phyloP scores from a whole-genome alignment of 2,329 filamentous ascomycete species.

The Diaporthe sp. region DNA sequence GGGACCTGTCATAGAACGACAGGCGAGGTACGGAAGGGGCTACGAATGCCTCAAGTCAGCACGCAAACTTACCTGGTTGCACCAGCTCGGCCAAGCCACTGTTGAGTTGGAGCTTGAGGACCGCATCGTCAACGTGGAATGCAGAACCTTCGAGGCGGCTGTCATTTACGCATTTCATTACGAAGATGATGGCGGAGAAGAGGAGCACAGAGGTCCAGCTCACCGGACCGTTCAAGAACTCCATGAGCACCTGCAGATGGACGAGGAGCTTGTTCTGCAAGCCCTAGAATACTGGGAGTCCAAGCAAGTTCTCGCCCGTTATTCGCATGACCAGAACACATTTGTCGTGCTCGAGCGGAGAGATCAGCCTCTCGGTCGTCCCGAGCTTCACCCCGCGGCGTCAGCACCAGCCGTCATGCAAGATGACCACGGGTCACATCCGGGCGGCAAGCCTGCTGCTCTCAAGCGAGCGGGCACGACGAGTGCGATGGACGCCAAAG shows the following conservation, averaged over 20 bases:
- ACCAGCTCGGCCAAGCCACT: constrained; percentile 83
- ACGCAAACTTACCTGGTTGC: constrained; percentile 90
- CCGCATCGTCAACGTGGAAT: constrained; percentile 78
- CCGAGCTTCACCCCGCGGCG: constrained; percentile 38
- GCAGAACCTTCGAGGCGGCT: constrained; percentile 87
- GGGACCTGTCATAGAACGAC: constrained; percentile 68
- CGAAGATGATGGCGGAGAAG: constrained; percentile 46
- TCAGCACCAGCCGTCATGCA: constrained; percentile 42
- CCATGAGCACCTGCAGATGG: constrained; percentile 74
- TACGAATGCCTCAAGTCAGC: constrained; percentile 87
- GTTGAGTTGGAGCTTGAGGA: constrained; percentile 89
- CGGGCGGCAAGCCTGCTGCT: constrained; percentile 42
- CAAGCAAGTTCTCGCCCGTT: constrained; percentile 74
- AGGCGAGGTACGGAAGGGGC: constrained; percentile 78
- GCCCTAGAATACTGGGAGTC: constrained; percentile 81
- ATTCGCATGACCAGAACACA: constrained; percentile 58
- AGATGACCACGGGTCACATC: constrained; percentile 41
- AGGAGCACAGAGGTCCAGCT: constrained; percentile 47
- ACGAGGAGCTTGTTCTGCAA: constrained; percentile 77
- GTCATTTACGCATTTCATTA: constrained; percentile 87
- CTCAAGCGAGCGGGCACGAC: constrained; percentile 47
- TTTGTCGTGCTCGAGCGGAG: constrained; percentile 77
- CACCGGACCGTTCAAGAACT: constrained; percentile 67
- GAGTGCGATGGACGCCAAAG: constrained; percentile 71
- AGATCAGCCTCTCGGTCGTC: constrained; percentile 33